Base-by-base conservation (phyloP, 1,139 yeast genomes). In the Wickerhamomyces sp. region DNA sequence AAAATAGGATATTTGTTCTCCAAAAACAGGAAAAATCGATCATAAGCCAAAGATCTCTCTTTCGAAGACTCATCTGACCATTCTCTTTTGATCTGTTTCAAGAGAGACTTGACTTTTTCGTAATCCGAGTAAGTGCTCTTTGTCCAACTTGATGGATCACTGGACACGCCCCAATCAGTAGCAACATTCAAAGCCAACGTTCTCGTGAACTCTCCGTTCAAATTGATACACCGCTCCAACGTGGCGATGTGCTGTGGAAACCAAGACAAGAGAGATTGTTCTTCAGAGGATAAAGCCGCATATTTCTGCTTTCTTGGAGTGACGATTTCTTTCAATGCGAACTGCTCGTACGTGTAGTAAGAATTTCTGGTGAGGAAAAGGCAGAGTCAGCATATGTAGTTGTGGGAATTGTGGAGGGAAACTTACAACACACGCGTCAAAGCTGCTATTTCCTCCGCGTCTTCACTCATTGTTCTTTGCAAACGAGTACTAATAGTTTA, bases 21-120 rank as follows among this genome's bases (percentile, higher is more conserved):
- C 26, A 83, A 57, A 26, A 67, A 75, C 0, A 49, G 40, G 5
- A 77, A 42, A 4, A 86, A 66, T 11, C 63, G 59, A 0, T 67
- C 68, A 50, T 69, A 74, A 9, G 75, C 60, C 5, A 49, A 44
- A 0, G 54, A 51, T 29, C 95, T 56, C 48, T 86, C 95, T 0
- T 33, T 36, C 2, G 30, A 43, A 0, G 91, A 88, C 20, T 78
- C 81, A 1, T 54, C 54, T 23, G 86, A 72, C 95, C 95, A 87
- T 55, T 87, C 96, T 35, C 95, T 58, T 4, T 71, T 65, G 10
- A 81, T 52, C 49, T 86, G 95, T 26, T 77, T 62, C 40, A 87
- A 54, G 1, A 82, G 65, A 3, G 81, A 67, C 25, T 76, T 56
- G 2, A 81, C 83, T 52, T 82, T 81, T 35, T 78, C 84, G 40